A percentile compares a stretch with the other conserved stretches of the same genome.
These are phyloP conservation scores for Saposhnikovia divaricata DNA, from an alignment of 129 eudicot species.

Conservation along the genomic window DNA sequence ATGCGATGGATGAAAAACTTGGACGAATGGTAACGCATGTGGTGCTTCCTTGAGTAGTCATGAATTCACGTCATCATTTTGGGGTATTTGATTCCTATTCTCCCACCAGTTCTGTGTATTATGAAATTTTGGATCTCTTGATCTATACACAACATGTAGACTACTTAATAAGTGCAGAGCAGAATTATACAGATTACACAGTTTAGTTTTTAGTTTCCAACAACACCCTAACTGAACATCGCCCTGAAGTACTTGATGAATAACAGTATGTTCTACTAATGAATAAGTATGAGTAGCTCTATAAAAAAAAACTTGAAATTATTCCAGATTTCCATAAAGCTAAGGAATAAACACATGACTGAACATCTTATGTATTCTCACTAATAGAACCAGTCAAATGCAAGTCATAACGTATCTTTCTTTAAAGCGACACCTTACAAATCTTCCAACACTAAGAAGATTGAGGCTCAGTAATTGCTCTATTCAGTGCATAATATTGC, in stretches of 20 bases:
- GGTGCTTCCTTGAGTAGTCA: no score
- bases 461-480: background rate
- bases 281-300: background rate
- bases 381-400: background rate
- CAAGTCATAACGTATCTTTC: background rate
- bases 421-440: background rate
- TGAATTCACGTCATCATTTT: no score
- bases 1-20: no score
- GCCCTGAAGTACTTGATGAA: background rate
- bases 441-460: background rate
- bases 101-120: background rate
- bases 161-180: background rate
- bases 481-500: background rate
- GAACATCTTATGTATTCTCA: background rate
- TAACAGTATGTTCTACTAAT: background rate
- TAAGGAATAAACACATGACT: no score
- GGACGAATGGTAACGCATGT: no score
- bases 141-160: background rate
- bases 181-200: background rate
- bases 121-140: background rate
- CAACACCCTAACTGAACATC: background rate
- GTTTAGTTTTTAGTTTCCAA: background rate
- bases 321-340: background rate
- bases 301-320: background rate
- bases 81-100: background rate